Evolutionary conservation across 495 filamentous ascomycete species (phyloP).

Genomic region (Annulohypoxylon nitens): DNA sequence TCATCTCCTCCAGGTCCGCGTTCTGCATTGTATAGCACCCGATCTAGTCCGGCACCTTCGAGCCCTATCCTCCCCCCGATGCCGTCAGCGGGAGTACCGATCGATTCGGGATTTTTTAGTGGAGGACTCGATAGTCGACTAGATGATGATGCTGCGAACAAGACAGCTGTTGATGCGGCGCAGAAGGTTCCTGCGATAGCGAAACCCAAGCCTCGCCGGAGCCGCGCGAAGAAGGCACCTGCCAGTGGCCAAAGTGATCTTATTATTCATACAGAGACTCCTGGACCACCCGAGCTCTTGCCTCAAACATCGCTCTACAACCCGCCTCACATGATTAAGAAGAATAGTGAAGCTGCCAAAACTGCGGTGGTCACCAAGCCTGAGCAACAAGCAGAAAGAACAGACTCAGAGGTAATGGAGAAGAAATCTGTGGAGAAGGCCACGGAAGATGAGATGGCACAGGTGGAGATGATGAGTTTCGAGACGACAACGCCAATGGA

Average conservation of each 20-base stretch:
- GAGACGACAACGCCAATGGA: slow-evolving; percentile 54
- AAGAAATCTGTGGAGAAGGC: slow-evolving; percentile 22
- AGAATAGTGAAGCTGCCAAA: slow-evolving; percentile 34
- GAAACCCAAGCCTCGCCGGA: slow-evolving; percentile 54
- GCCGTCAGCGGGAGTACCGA: slow-evolving; percentile 59
- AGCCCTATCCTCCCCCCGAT: slow-evolving; percentile 80
- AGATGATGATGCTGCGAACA: slow-evolving; percentile 61
- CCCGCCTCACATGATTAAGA: slow-evolving; percentile 47
- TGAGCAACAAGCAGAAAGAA: slow-evolving; percentile 18
- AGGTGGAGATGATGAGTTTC: slow-evolving; percentile 54
- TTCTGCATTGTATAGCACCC: slow-evolving; percentile 57
- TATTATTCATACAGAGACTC: slow-evolving; percentile 58
- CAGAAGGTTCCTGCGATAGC: slow-evolving; percentile 20
- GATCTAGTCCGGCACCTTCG: slow-evolving; percentile 70
- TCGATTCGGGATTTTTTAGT: slow-evolving; percentile 87
- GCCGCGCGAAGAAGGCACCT: slow-evolving; percentile 49
- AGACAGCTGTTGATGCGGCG: slow-evolving; percentile 47
- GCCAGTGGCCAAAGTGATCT: slow-evolving; percentile 47
- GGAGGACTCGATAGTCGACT: slow-evolving; percentile 71
- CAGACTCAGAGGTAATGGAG: slow-evolving; percentile 3
- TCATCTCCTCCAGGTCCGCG: slow-evolving; percentile 84
- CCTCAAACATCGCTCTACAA: slow-evolving; percentile 63
- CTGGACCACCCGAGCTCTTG: slow-evolving; percentile 59
- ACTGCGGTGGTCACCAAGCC: slow-evolving; percentile 56
- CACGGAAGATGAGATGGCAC: slow-evolving; percentile 41